Evolutionary conservation across 805 yeast genomes (phyloP).

Genomic region (Starmerella sp.): DNA sequence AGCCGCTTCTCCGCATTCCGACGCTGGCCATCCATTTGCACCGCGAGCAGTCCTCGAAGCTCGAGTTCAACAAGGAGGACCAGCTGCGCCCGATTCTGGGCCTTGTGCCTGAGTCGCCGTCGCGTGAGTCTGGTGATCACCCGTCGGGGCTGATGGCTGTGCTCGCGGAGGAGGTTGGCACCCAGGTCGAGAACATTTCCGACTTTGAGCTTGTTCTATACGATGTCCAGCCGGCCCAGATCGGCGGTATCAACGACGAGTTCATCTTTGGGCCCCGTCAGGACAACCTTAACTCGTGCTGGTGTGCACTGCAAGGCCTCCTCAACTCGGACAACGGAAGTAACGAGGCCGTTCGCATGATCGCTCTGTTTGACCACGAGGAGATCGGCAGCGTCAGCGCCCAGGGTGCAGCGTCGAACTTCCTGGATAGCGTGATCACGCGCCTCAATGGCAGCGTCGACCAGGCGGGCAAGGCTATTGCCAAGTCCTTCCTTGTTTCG

Average conservation of each 20-base stretch:
- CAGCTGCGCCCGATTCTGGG: conserved; percentile 84
- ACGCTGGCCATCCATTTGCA: conserved; percentile 88
- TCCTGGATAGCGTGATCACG: conserved; percentile 64
- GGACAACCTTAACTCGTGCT: conserved; percentile 84
- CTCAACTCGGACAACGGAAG: conserved; percentile 36
- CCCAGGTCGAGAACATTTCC: conserved; percentile 49
- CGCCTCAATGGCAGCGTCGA: conserved; percentile 50
- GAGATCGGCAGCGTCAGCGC: conserved; percentile 90
- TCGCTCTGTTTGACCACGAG: conserved; percentile 89
- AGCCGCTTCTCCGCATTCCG: conserved; percentile 82
- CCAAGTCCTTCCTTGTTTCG: conserved; percentile 73
- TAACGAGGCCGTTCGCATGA: conserved; percentile 38
- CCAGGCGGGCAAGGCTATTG: conserved; percentile 31
- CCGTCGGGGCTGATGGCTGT: conserved; percentile 55
- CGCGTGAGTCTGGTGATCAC: conserved; percentile 60
- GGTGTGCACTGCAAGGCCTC: conserved; percentile 62
- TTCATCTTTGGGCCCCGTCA: conserved; percentile 84
- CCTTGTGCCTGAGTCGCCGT: conserved; percentile 31
- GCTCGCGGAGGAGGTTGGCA: conserved; percentile 54
- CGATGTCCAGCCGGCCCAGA: conserved; percentile 69
- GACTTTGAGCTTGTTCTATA: conserved; percentile 81
- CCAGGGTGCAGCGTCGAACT: conserved; percentile 93
- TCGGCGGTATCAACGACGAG: conserved; percentile 87
- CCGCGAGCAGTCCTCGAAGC: conserved; percentile 54
- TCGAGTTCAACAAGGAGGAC: conserved; percentile 81